Base-by-base conservation (phyloP, 1,284 basidiomycete genomes). In the Violaceomyces palustris region DNA sequence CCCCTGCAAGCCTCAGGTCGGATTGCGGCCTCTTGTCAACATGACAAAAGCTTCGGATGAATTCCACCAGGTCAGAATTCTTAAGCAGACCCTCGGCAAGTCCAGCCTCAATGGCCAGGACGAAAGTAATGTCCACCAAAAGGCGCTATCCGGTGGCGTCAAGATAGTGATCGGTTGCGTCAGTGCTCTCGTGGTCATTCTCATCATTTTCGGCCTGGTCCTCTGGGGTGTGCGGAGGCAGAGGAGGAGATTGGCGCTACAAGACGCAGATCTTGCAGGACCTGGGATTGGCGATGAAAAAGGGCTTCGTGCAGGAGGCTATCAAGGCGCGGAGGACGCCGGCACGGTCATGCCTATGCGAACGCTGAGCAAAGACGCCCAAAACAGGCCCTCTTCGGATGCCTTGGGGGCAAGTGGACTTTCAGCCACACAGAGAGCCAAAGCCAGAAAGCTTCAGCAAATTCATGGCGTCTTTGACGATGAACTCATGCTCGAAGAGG, bases 1-100 rank as follows among this genome's bases (percentile, higher is more conserved):
- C n/a, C 56, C 61, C 4, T 59, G 53, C 26, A 34, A 52, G 25
- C 62, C 66, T 1, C 35, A 45, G 12, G 35, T 69, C 17, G 66
- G 66, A 33, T 36, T 69, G 1, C 47, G 43, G 14, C 34, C 64
- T 15, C 54, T 61, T n/a, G 51, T 61, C 45, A 61, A 57, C 39
- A 53, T 50, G 41, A 52, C 61, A 7, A 14, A 35, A 11, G 64
- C 62, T 11, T 47, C 45, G 2, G 52, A 52, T 26, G 48, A 69
- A 24, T 69, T 69, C 45, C 43, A 61, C 11, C 53, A 58, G 10
- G 66, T 69, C 15, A 55, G 66, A 14, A 45, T 69, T 41, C 59
- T 58, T 39, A 59, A 62, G 40, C 43, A 64, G 44, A 47, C 38
- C 17, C 54, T 69, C 21, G 64, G 64, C 14, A 40, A 53, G 32